Conservation (phyloP, 306 rosid genomes). For the Trifolium subterraneum region DNA sequence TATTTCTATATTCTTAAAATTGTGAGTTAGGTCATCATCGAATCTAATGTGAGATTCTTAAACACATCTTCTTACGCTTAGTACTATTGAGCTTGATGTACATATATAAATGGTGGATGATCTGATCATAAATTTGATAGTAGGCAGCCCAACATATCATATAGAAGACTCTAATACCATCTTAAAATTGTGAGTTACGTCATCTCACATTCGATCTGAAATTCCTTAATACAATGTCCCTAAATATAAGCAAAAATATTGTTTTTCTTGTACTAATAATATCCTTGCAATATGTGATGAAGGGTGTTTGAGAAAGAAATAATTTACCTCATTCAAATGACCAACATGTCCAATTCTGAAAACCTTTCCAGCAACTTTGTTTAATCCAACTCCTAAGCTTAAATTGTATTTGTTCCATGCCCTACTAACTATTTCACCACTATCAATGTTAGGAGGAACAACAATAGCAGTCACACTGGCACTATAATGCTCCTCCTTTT, state of each 20-base stretch:
- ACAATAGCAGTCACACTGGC: conserved; percentile 90
- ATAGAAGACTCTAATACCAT: too few relatives aligned
- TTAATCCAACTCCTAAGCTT: conserved; percentile 91
- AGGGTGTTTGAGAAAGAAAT: conserved; percentile 1
- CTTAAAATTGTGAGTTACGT: too few relatives aligned
- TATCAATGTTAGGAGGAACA: conserved; percentile 87
- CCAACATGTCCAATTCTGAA: conserved; percentile 99
- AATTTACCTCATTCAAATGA: conserved; percentile 82
- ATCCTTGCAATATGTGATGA: conserved; percentile 8
- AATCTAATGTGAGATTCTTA: too few relatives aligned
- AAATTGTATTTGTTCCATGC: conserved; percentile 92
- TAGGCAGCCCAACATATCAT: too few relatives aligned
- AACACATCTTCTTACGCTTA: too few relatives aligned
- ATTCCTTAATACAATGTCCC: too few relatives aligned
- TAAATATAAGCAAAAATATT: neutral
- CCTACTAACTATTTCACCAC: conserved; percentile 79
- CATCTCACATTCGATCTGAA: too few relatives aligned
- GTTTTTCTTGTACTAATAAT: neutral
- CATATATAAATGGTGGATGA: too few relatives aligned
- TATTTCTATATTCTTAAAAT: too few relatives aligned
- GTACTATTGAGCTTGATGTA: too few relatives aligned
- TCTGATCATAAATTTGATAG: too few relatives aligned
- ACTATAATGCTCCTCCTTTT: conserved; percentile 86
- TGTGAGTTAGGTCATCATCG: too few relatives aligned
- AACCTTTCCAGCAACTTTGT: conserved; percentile 93